Conservation (phyloP, 1,284 basidiomycete species). For the Sporisorium exsertum region DNA sequence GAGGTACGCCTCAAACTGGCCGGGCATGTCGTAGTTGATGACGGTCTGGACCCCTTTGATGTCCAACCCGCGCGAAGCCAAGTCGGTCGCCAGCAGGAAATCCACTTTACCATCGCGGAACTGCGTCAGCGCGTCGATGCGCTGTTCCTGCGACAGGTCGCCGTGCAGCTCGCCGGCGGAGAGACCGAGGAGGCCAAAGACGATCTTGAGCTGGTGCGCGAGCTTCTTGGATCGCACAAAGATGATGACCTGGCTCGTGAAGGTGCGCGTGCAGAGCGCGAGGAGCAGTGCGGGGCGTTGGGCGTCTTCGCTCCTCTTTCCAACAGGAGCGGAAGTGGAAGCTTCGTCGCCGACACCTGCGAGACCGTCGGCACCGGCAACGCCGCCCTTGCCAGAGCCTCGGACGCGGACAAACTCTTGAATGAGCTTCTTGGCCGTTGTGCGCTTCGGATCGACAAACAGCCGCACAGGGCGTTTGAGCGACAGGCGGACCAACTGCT, state of each 20-base stretch:
- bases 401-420: slow-evolving; percentile 81
- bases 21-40: slow-evolving; percentile 97
- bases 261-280: slow-evolving; percentile 89
- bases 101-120: slow-evolving; percentile 86
- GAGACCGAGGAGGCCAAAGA: slow-evolving; percentile 88
- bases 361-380: slow-evolving; percentile 73
- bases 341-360: slow-evolving; percentile 86
- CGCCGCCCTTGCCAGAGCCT: slow-evolving; percentile 27
- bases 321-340: slow-evolving; percentile 16
- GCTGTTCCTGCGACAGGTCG: slow-evolving; percentile 95
- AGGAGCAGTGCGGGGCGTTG: slow-evolving; percentile 92
- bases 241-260: slow-evolving; percentile 91
- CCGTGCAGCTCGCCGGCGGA: slow-evolving; percentile 90
- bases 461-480: slow-evolving; percentile 81
- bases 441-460: slow-evolving; percentile 93
- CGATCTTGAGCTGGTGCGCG: slow-evolving; percentile 95
- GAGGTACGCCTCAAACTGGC: slow-evolving; percentile 94
- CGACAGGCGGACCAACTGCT: slow-evolving; percentile 92
- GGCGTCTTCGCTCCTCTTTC: slow-evolving; percentile 78
- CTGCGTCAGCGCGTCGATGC: slow-evolving; percentile 88
- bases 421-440: slow-evolving; percentile 85
- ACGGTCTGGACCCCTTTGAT: slow-evolving; percentile 95
- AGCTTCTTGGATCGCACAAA: slow-evolving; percentile 99
- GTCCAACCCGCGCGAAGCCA: slow-evolving; percentile 98
- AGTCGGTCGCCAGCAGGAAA: slow-evolving; percentile 90